Percentiles rank a stretch among this genome's conserved stretches.
Conservation (phyloP, 1,284 basidiomycete species). For the Marasmius sp. region DNA sequence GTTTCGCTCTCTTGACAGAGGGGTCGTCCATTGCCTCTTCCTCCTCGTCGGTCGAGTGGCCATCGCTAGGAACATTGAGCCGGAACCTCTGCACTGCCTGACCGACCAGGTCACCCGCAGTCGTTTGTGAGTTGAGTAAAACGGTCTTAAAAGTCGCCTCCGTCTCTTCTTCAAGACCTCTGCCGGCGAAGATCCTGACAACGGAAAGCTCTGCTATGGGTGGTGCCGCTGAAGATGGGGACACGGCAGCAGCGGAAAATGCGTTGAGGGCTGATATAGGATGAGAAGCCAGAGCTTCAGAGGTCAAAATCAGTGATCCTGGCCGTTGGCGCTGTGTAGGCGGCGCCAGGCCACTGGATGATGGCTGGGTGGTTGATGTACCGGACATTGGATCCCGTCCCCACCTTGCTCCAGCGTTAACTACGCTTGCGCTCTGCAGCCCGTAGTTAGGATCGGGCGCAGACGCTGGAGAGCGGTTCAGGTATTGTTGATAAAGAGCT, state of each 20-base stretch:
- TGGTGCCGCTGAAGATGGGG: not conserved
- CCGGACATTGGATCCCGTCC: not conserved
- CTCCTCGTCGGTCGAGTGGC: not conserved
- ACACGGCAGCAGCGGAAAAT: slow-evolving; percentile 68
- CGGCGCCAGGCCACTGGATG: slow-evolving; percentile 48
- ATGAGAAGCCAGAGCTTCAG: slow-evolving; percentile 41
- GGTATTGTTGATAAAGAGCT: slow-evolving; percentile 86
- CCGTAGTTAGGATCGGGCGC: slow-evolving; percentile 76
- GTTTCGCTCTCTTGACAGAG: slow-evolving; percentile 35
- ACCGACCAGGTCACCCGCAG: slow-evolving; percentile 78
- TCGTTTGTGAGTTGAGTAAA: slow-evolving; percentile 84
- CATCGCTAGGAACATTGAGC: slow-evolving; percentile 44
- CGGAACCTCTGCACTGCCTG: slow-evolving; percentile 95
- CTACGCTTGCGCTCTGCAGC: slow-evolving; percentile 59
- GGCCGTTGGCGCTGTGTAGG: slow-evolving; percentile 59
- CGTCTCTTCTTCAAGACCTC: slow-evolving; percentile 65
- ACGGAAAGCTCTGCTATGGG: slow-evolving; percentile 75
- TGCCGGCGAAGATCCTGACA: slow-evolving; percentile 89
- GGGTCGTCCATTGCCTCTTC: slow-evolving; percentile 58
- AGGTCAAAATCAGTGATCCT: slow-evolving; percentile 70
- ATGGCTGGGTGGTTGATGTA: slow-evolving; percentile 31
- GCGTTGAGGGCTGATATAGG: slow-evolving; percentile 64
- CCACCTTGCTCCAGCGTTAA: slow-evolving; percentile 31
- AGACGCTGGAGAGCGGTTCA: slow-evolving; percentile 76
- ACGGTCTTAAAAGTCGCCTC: slow-evolving; percentile 99